Base-by-base conservation (phyloP, 129 eudicot genomes). In the Artemisia tridentata region DNA sequence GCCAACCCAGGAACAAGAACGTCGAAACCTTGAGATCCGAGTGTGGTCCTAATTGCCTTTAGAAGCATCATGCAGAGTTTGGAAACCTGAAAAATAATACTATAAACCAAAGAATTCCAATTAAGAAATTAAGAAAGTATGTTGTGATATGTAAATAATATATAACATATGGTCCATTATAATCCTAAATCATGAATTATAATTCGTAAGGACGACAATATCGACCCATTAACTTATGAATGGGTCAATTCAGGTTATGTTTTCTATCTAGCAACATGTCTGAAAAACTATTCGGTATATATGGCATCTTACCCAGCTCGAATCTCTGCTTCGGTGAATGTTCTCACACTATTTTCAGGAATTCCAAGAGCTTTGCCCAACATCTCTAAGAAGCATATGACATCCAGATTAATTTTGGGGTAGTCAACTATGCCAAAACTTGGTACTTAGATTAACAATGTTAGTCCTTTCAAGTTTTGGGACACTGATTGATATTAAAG, bases 11-110 rank as follows among this genome's bases (percentile, higher is more conserved):
- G 92, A 76, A 92, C 98, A 78, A 92, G 95, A 80, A 92, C 87
- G 80, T 92, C 96, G 90, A 95, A 92, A 69, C 98, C 98, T 72
- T 89, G 79, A 72, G 98, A 86, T 31, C 88, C 92, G 15, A 92
- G 80, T 31, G 88, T 71, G 18, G 79, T 84, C 69, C 96, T 85
- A 46, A 87, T 87, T 23, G 88, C 96, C 77, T 85, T 93, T 52
- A 85, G 79, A 74, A 89, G 98, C 82, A 89, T 81, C 0, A 96
- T 89, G 76, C 92, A 85, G 63, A 93, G 92, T 84, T 93, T 93
- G 19, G 96, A 93, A 34, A 93, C 92, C 90, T 87, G 98, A 82
- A 93, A 93, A 48, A 93, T 79, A 38, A 78, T 78, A 53, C 73
- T n/a, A n/a, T 78, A 53, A 16, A 72, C 73, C 82, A 53, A 78